These are phyloP conservation scores for Xylariales sp. DNA, from an alignment of 2,329 filamentous ascomycete genomes.

Conservation along the genomic window DNA sequence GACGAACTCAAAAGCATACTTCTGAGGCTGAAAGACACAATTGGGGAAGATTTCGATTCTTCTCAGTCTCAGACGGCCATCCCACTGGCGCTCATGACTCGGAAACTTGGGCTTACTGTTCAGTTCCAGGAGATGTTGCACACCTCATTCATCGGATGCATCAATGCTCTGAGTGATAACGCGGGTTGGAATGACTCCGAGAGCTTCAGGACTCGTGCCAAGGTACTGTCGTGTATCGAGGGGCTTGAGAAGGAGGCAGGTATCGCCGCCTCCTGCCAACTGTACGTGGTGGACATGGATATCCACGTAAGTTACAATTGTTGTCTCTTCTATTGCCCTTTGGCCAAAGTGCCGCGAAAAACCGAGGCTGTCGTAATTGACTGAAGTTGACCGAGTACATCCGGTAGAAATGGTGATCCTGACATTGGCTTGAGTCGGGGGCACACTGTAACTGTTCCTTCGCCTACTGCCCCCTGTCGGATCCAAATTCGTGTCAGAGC, in stretches of 20 bases:
- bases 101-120: constrained; percentile 11
- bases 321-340: too few species aligned
- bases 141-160: constrained; percentile 13
- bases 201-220: constrained; percentile 14
- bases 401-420: too few species aligned
- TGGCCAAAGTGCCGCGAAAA: too few species aligned
- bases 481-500: too few species aligned
- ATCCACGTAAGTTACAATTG: background rate
- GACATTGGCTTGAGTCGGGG: too few species aligned
- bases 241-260: constrained; percentile 16
- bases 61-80: constrained; percentile 10
- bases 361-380: too few species aligned
- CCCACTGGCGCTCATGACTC: constrained; percentile 14
- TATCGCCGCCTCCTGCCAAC: constrained; percentile 13
- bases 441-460: too few species aligned
- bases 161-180: constrained; percentile 12
- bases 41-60: constrained; percentile 9
- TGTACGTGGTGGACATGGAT: constrained; percentile 13
- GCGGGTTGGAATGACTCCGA: constrained; percentile 15
- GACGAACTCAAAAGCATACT: background rate
- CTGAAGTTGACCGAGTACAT: too few species aligned
- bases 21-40: background rate
- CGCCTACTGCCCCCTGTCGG: too few species aligned
- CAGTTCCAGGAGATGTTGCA: constrained; percentile 15
- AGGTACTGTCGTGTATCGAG: constrained; percentile 13